Evolutionary conservation across 345 rosid genomes (phyloP).

Genomic region (Pistacia atlantica): DNA sequence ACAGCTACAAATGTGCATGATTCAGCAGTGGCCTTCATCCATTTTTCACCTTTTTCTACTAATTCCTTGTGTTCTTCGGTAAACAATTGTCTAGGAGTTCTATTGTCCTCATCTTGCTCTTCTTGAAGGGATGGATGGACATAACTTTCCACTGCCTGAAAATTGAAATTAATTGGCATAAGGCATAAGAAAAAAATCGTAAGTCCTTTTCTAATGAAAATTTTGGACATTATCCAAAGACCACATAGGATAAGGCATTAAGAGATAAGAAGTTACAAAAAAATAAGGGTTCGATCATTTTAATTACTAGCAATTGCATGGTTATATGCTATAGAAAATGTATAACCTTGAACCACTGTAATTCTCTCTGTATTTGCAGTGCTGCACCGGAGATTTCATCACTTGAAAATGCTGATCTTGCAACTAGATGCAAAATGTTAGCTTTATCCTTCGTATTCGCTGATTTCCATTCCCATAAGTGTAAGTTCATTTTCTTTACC

Average conservation of each 20-base stretch:
- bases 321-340: background rate
- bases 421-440: constrained; percentile 24
- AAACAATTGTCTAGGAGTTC: background rate
- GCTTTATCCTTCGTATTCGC: too few relatives aligned
- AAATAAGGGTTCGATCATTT: too few relatives aligned
- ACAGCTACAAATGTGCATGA: too few relatives aligned
- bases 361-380: constrained; percentile 15
- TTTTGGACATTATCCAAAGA: too few relatives aligned
- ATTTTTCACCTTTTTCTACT: background rate
- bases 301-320: too few relatives aligned
- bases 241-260: too few relatives aligned
- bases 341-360: constrained; percentile 10
- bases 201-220: too few relatives aligned
- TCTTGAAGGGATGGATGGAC: background rate
- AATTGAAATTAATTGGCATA: too few relatives aligned
- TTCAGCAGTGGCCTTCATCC: too few relatives aligned
- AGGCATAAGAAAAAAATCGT: too few relatives aligned
- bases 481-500: background rate
- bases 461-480: too few relatives aligned
- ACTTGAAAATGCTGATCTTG: background rate
- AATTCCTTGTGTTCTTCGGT: background rate
- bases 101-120: fast-evolving
- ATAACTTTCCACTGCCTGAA: background rate
- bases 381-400: constrained; percentile 26
- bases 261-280: too few relatives aligned